phyloP scores from a whole-genome alignment of 495 filamentous ascomycete genomes.

The Penicillium ucsense region DNA sequence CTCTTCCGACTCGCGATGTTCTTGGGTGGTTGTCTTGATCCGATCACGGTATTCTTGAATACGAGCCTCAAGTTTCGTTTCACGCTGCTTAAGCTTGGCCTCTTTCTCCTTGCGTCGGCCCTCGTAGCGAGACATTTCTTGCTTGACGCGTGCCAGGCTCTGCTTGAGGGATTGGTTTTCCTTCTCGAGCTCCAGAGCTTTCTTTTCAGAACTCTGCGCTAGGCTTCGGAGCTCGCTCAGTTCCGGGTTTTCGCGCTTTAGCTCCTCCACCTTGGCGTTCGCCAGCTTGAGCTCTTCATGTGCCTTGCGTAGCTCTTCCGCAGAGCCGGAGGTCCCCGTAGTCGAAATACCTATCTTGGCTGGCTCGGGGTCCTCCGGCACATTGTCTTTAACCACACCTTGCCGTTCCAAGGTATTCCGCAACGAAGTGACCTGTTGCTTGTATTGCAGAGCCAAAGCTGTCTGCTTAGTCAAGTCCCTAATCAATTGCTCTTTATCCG shows the following conservation, averaged over 20 bases:
- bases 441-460: constrained; percentile 56
- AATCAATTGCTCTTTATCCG: constrained; percentile 39
- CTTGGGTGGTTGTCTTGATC: constrained; percentile 24
- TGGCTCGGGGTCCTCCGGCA: constrained; percentile 34
- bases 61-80: constrained; percentile 35
- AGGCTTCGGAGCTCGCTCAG: constrained; percentile 43
- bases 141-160: constrained; percentile 42
- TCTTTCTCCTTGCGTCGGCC: constrained; percentile 43
- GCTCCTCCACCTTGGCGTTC: constrained; percentile 50
- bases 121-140: constrained; percentile 44
- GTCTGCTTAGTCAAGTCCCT: constrained; percentile 58
- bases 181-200: constrained; percentile 49
- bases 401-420: constrained; percentile 42
- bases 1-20: constrained; percentile 32
- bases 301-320: constrained; percentile 32
- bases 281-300: constrained; percentile 44
- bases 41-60: constrained; percentile 38
- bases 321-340: constrained; percentile 28
- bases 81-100: constrained; percentile 38
- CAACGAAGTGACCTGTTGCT: constrained; percentile 54
- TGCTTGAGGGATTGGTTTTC: constrained; percentile 45
- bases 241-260: constrained; percentile 42
- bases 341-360: constrained; percentile 35
- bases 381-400: constrained; percentile 32
- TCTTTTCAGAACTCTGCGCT: constrained; percentile 55